Conservation (phyloP, 768 basidiomycete genomes). For the Pisolithus tinctorius region DNA sequence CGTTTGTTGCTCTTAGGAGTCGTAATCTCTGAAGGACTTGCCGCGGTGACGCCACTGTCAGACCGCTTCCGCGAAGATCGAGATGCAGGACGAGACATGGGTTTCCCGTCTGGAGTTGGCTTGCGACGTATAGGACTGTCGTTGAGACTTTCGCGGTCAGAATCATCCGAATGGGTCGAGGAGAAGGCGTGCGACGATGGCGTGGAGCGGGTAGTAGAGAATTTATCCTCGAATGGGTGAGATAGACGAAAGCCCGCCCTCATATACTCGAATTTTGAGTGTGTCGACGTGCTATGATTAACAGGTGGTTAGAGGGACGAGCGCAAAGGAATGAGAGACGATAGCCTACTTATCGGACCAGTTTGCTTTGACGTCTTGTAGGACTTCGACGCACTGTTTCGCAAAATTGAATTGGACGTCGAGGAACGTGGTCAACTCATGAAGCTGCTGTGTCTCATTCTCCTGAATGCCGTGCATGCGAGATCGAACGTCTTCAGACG, state of each 20-base stretch:
- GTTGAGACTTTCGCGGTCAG: slow-evolving; percentile 28
- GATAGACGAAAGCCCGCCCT: slow-evolving; percentile 8
- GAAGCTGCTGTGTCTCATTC: slow-evolving; percentile 64
- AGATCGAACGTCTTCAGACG: slow-evolving; percentile 73
- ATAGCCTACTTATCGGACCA: slow-evolving; percentile 61
- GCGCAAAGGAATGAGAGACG: background rate
- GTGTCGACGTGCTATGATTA: slow-evolving; percentile 19
- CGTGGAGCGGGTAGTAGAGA: slow-evolving; percentile 28
- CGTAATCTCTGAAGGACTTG: slow-evolving; percentile 30
- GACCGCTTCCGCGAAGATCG: slow-evolving; percentile 60
- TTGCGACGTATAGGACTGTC: slow-evolving; percentile 29
- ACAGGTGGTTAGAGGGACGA: slow-evolving; percentile 2
- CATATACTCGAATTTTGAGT: slow-evolving; percentile 22
- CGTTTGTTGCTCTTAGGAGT: slow-evolving; percentile 35
- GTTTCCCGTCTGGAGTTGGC: slow-evolving; percentile 35
- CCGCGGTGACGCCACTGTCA: slow-evolving; percentile 44
- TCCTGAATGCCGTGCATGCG: slow-evolving; percentile 78
- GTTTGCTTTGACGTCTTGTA: slow-evolving; percentile 58
- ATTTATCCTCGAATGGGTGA: slow-evolving; percentile 21
- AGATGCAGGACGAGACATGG: slow-evolving; percentile 49
- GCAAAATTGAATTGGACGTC: slow-evolving; percentile 72
- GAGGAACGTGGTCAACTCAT: slow-evolving; percentile 64
- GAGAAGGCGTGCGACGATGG: slow-evolving; percentile 22
- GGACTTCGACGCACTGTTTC: slow-evolving; percentile 62
- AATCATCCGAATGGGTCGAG: slow-evolving; percentile 20